phyloP scores from a whole-genome alignment of 495 filamentous ascomycete species.

The Thermochaetoides thermophila region DNA sequence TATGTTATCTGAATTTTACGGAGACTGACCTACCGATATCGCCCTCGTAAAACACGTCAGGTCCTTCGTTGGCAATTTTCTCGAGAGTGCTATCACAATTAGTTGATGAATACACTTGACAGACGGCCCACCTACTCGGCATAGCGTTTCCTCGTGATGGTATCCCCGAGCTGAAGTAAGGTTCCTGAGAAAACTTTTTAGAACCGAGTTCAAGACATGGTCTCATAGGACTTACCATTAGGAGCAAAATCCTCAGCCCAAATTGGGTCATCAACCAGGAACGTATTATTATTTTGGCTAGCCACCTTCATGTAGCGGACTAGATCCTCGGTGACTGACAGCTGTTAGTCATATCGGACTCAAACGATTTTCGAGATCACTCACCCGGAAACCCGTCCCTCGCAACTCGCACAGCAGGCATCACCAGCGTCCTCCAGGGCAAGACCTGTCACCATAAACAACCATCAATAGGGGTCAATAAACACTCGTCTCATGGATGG shows the following conservation, averaged over 20 bases:
- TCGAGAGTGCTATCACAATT: slow-evolving; percentile 42
- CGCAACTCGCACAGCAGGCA: slow-evolving; percentile 60
- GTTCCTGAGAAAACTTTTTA: slow-evolving; percentile 14
- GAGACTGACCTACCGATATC: slow-evolving; percentile 21
- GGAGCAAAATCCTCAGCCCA: slow-evolving; percentile 87
- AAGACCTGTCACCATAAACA: slow-evolving; percentile 6
- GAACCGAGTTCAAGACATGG: background rate
- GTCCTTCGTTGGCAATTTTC: slow-evolving; percentile 51
- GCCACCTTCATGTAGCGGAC: slow-evolving; percentile 48
- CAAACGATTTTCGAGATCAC: background rate
- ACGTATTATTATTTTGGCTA: slow-evolving; percentile 29
- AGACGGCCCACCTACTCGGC: slow-evolving; percentile 34
- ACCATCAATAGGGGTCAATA: background rate
- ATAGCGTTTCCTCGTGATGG: slow-evolving; percentile 62
- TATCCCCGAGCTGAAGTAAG: slow-evolving; percentile 53
- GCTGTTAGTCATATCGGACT: slow-evolving; percentile 1
- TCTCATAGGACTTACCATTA: slow-evolving; percentile 35
- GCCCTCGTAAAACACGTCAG: slow-evolving; percentile 65
- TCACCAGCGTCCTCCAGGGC: slow-evolving; percentile 36
- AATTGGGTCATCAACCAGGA: slow-evolving; percentile 53
- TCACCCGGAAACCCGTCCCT: slow-evolving; percentile 49
- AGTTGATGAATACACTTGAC: background rate
- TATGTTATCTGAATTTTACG: background rate
- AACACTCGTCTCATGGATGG: background rate
- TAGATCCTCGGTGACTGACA: slow-evolving; percentile 43